Evolutionary conservation across 2,329 filamentous ascomycete genomes (phyloP), one percentile per base, ranked within the genome.

Genomic region (Aureobasidium lini): DNA sequence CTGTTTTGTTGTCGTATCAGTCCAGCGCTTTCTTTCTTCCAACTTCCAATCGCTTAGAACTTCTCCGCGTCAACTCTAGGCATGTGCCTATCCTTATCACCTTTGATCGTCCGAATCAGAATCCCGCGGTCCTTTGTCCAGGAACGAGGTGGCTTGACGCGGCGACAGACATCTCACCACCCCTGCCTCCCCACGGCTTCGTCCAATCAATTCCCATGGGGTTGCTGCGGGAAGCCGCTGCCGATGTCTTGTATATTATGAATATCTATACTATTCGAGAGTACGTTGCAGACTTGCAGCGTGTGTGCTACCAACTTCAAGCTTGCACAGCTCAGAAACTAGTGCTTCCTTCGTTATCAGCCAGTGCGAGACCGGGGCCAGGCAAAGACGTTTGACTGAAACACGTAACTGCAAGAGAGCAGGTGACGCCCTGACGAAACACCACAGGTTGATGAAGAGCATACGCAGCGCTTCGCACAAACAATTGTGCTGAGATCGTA

Each of bases 141-240:
- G 23, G 31, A 29, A 43, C 39, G 39, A 23, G 23, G 23, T 54
- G 50, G 40, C 42, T 57, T 57, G 37, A 44, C 18, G 16, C 31
- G 40, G 52, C 52, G 31, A 46, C 39, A 44, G 52, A 57, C 42
- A 57, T 57, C 52, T 57, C 54, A 48, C 54, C 42, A 57, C 43
- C 54, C 43, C 54, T 57, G 54, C 54, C 54, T 32, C 42, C 44
- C 54, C 53, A 37, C 42, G 43, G 42, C 34, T 48, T 57, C 43
- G 54, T 23, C 54, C 52, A 56, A 46, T 56, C 40, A 56, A 36
- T 37, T 57, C 40, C 43, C 54, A 47, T 43, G 32, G 43, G 54
- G 54, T 29, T 29, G 42, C 43, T 31, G 43, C 54, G 54, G 52
- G 43, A 48, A 32, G 5, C 13, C 15, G 34, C 39, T 54, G 39